A percentile compares a stretch with the other conserved stretches of the same genome.
Conservation (phyloP, 805 yeast species). For the Lachancea waltii region DNA sequence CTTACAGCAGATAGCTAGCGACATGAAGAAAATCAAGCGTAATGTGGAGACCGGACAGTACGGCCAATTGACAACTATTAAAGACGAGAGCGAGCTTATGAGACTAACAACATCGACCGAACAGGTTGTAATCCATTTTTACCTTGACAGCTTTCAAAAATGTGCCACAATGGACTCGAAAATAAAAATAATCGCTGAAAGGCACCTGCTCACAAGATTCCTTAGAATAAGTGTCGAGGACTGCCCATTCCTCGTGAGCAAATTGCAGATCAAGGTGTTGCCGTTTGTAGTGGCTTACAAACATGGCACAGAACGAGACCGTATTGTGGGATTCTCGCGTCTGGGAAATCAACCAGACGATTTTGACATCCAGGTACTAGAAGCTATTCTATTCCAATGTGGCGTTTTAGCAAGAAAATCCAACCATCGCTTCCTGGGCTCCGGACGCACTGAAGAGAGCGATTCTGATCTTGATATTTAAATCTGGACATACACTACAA, state of each 20-base stretch:
- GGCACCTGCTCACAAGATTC: conserved; percentile 51
- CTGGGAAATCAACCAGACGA: conserved; percentile 44
- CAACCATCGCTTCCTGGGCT: conserved; percentile 6
- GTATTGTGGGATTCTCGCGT: conserved; percentile 65
- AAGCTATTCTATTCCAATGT: conserved; percentile 33
- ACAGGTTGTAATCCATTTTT: conserved; percentile 53
- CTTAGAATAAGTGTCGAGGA: conserved; percentile 50
- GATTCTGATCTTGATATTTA: conserved; percentile 29
- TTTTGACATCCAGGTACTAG: conserved; percentile 45
- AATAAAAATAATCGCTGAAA: conserved; percentile 42
- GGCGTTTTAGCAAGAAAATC: conserved; percentile 35
- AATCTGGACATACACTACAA: conserved; percentile 19
- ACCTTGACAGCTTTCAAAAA: conserved; percentile 51
- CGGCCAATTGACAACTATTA: conserved; percentile 39
- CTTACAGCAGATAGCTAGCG: conserved; percentile 47
- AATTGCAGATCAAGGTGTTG: conserved; percentile 55
- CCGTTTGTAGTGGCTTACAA: conserved; percentile 64
- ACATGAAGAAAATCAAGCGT: conserved; percentile 33
- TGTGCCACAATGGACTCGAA: conserved; percentile 54
- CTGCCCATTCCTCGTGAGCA: conserved; percentile 67
- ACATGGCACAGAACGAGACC: conserved; percentile 50
- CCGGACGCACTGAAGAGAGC: neutral
- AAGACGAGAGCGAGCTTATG: conserved; percentile 53
- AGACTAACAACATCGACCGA: conserved; percentile 40
- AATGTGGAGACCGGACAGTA: conserved; percentile 36